Evolutionary conservation across 371 early-diverging fungal genomes (phyloP), one percentile per base, ranked within the genome.

Genomic region (Mortierella sp.): DNA sequence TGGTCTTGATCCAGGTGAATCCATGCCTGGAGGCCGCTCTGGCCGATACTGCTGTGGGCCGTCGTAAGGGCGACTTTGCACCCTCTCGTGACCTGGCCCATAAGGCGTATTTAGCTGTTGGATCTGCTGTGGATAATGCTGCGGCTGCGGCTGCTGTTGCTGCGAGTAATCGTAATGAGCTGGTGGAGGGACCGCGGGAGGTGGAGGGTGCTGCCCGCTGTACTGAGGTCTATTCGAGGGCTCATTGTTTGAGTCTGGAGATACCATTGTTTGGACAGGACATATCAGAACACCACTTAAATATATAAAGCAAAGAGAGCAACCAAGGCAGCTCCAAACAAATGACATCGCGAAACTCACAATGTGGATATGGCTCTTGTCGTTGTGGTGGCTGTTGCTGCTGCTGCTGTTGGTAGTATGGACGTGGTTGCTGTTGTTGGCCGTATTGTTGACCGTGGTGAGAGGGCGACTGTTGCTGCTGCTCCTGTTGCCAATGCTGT

Each of bases 291-390:
- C 24, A 68, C 24, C 68, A 24, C 24, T 41, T 24, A 18, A 51
- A 51, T 51, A 38, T 35, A 38, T 38, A 68, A 38, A 41, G 68
- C 43, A 41, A 35, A 24, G 24, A 24, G 43, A 18, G 38, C 35
- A 21, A 68, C 68, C 41, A 38, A 38, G 68, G 35, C 41, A 35
- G 21, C 10, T 21, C 35, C 38, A 38, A 68, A 24, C 21, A 38
- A 68, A 18, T 35, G 7, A 10, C 72, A 54, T 32, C 71, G 55
- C 75, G 68, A 55, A 63, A 76, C 81, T 77, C 77, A 81, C 81
- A 72, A 32, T 76, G 81, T 24, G 48, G 27, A 73, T 70, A 38
- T 12, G 70, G 60, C 38, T 63, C 82, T 71, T 75, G 82, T 0
- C 60, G 72, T 27, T 32, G 63, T 21, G 63, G 63, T 6, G 70